Conservation (phyloP, 371 early-diverging fungal species). For the Mortierella sp. region DNA sequence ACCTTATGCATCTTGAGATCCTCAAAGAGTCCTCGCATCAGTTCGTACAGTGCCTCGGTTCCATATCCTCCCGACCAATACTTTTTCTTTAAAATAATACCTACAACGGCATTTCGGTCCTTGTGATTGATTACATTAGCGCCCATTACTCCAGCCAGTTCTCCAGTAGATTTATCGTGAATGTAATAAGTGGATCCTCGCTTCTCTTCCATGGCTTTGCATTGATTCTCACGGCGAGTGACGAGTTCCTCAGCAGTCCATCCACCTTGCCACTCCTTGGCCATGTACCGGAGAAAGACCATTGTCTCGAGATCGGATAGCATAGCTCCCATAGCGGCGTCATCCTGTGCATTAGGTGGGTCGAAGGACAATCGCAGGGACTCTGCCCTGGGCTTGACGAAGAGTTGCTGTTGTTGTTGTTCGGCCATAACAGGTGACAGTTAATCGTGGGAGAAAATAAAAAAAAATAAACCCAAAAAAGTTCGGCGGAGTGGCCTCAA, state of each 20-base stretch:
- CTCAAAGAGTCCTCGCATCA: slow-evolving; percentile 52
- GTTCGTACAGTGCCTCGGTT: slow-evolving; percentile 43
- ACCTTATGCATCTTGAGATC: slow-evolving; percentile 56
- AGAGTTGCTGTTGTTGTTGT: neutral
- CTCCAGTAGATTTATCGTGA: slow-evolving; percentile 42
- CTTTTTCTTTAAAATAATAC: slow-evolving; percentile 52
- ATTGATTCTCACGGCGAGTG: slow-evolving; percentile 39
- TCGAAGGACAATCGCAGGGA: slow-evolving; percentile 45
- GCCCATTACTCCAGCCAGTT: slow-evolving; percentile 48
- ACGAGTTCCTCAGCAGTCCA: slow-evolving; percentile 46
- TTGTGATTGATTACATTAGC: slow-evolving; percentile 31
- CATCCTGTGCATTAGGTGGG: slow-evolving; percentile 31
- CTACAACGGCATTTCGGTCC: slow-evolving; percentile 40
- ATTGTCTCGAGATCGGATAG: slow-evolving; percentile 53
- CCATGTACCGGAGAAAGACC: slow-evolving; percentile 47
- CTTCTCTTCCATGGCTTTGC: slow-evolving; percentile 22
- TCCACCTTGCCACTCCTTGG: slow-evolving; percentile 46
- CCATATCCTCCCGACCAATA: slow-evolving; percentile 55
- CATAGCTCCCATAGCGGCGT: slow-evolving; percentile 50
- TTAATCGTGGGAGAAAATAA: neutral
- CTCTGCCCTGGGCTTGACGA: slow-evolving; percentile 16
- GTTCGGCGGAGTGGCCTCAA: no score
- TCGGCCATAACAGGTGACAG: slow-evolving; percentile 9
- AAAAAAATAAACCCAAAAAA: neutral
- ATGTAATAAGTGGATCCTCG: slow-evolving; percentile 39